phyloP scores from a whole-genome alignment of 805 yeast genomes.

The Clavispora carvajalis region DNA sequence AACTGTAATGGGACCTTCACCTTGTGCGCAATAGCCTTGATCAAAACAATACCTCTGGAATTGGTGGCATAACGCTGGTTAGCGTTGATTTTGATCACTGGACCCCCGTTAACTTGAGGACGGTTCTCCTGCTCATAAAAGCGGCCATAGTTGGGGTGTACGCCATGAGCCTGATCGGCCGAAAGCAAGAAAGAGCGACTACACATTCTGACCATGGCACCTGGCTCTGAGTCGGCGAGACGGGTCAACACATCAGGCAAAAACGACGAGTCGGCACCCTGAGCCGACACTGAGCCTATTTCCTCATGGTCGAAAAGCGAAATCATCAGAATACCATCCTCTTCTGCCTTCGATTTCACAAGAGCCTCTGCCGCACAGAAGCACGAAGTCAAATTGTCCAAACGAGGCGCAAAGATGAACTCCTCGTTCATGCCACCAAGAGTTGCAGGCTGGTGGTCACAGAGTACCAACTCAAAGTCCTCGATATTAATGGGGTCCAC shows the following conservation, averaged over 20 bases:
- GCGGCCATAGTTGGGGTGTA: conserved; percentile 83
- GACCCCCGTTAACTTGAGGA: conserved; percentile 83
- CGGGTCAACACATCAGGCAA: conserved; percentile 74
- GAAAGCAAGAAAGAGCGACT: conserved; percentile 71
- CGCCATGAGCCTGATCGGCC: conserved; percentile 96
- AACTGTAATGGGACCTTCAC: conserved; percentile 80
- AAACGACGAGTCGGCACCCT: conserved; percentile 94
- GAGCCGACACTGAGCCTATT: conserved; percentile 88
- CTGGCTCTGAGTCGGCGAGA: conserved; percentile 37
- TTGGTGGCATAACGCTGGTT: conserved; percentile 95
- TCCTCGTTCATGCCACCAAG: conserved; percentile 90
- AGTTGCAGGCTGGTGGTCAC: conserved; percentile 76
- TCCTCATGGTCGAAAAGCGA: conserved; percentile 95
- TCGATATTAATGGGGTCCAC: conserved; percentile 57
- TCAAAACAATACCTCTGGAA: conserved; percentile 76
- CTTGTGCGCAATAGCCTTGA: conserved; percentile 64
- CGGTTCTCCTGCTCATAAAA: conserved; percentile 74
- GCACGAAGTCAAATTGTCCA: conserved; percentile 87
- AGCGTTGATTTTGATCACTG: conserved; percentile 90
- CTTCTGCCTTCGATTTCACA: conserved; percentile 46
- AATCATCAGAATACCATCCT: conserved; percentile 61
- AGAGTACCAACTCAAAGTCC: conserved; percentile 84
- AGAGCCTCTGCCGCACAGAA: conserved; percentile 73
- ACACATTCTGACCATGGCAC: conserved; percentile 47
- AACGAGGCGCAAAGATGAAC: conserved; percentile 84